A percentile compares a stretch with the other conserved stretches of the same genome.
Evolutionary conservation across 2,329 filamentous ascomycete genomes (phyloP).

Genomic region (Emmonsia crescens): DNA sequence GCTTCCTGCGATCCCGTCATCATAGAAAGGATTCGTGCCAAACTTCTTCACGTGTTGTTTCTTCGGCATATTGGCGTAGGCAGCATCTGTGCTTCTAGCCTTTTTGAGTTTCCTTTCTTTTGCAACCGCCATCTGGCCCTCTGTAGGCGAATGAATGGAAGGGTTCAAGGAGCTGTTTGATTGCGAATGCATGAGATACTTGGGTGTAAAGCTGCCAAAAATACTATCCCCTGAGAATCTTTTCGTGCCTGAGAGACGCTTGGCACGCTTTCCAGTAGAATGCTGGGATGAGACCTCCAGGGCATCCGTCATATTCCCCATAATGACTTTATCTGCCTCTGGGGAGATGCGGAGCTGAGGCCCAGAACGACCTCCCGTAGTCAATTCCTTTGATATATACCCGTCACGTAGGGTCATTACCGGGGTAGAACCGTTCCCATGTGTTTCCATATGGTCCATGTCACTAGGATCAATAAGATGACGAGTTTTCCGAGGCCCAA

Average conservation of each 20-base stretch:
- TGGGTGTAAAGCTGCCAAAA: conserved; percentile 9
- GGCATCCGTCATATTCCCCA: conserved; percentile 9
- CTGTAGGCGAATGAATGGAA: background rate
- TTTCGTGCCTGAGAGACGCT: background rate
- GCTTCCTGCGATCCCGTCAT: background rate
- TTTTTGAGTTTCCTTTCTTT: conserved; percentile 1
- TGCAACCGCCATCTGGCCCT: background rate
- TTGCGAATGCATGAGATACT: conserved; percentile 6
- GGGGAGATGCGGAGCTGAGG: conserved; percentile 14
- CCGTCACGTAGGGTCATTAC: conserved; percentile 1
- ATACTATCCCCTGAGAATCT: conserved; percentile 13
- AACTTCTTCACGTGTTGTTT: background rate
- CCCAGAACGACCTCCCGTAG: conserved; percentile 6
- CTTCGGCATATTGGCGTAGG: background rate
- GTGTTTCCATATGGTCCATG: background rate
- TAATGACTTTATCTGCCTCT: conserved; percentile 15
- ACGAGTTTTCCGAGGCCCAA: background rate
- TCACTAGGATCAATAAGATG: no score
- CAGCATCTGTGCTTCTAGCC: conserved; percentile 2
- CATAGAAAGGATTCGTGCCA: conserved; percentile 2
- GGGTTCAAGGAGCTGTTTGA: background rate
- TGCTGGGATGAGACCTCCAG: background rate
- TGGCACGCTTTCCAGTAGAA: background rate
- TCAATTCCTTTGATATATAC: conserved; percentile 12
- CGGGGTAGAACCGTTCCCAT: background rate